Evolutionary conservation across 371 early-diverging fungal species (phyloP), one percentile per base, ranked within the genome.

Genomic region (Fennellomyces sp.): DNA sequence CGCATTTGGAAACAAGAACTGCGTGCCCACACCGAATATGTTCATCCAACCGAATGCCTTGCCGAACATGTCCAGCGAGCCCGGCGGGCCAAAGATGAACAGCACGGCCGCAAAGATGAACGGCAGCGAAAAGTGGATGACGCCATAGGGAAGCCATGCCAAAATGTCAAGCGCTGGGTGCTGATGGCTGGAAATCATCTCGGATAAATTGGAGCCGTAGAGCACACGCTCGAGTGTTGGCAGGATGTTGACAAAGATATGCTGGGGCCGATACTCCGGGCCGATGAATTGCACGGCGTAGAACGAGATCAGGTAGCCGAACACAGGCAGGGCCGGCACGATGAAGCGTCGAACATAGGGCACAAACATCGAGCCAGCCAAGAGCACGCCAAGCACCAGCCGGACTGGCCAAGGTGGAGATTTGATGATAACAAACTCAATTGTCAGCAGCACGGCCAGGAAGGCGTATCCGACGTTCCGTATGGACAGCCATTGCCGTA

Each of bases 111-210:
- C 75, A 11, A 85, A 80, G 28, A 88, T 56, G 48, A 85, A 81
- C 2, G 89, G 88, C 21, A 87, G 76, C 5, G 83, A 73, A 65
- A 86, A 91, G 56, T 91, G 90, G 35, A 86, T 56, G 15, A 91
- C 76, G 26, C 91, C 91, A 60, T 91, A 91, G 12, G 88, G 88
- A 26, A 91, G 52, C 85, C 90, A 90, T 4, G 86, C 85, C 21
- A 88, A 58, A 5, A 90, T 67, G 73, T 91, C 91, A 41, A 81
- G 68, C 5, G 80, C 52, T 10, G 80, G 74, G 11, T 80, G 75
- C 0, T 84, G 80, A 25, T 81, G 65, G 23, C 69, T 68, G 13
- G 84, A 83, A 15, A 90, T 80, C 25, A 88, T 72, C 48, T 85
- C 89, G 5, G 87, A 82, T 33, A 87, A 73, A 71, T 82, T 88